phyloP scores from a whole-genome alignment of 768 basidiomycete species.

The Kwoniella pini region DNA sequence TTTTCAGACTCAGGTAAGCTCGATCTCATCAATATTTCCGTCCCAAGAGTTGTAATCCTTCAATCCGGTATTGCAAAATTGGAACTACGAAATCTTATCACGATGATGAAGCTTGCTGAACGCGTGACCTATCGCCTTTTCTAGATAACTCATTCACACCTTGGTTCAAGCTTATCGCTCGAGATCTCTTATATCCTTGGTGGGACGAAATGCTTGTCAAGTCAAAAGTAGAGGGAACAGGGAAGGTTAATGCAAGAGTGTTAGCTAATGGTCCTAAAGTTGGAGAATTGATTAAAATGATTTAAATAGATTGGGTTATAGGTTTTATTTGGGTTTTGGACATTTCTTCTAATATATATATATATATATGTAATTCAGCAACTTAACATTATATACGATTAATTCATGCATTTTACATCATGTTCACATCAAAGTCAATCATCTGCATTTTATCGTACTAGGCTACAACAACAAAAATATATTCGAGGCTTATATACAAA shows the following conservation, averaged over 20 bases:
- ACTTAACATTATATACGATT: not conserved
- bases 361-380: not conserved
- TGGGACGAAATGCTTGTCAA: conserved; percentile 86
- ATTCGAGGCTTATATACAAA: too few relatives aligned
- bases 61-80: too few relatives aligned
- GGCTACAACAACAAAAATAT: too few relatives aligned
- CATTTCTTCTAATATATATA: not conserved
- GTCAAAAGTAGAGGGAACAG: conserved; percentile 54
- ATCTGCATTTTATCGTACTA: too few relatives aligned
- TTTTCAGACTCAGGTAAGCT: conserved; percentile 76
- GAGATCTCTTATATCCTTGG: conserved; percentile 97
- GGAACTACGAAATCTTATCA: too few relatives aligned
- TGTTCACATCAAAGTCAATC: too few relatives aligned
- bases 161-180: conserved; percentile 98
- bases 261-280: conserved; percentile 31
- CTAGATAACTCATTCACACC: conserved; percentile 89
- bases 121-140: conserved; percentile 1
- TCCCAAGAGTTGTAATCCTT: too few relatives aligned
- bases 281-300: conserved; percentile 42
- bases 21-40: too few relatives aligned
- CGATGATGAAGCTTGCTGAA: too few relatives aligned
- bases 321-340: not conserved
- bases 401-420: conserved; percentile 6
- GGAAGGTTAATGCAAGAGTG: conserved; percentile 35
- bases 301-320: conserved; percentile 11